Conservation (phyloP, 768 basidiomycete genomes). For the Podaxis sp. region DNA sequence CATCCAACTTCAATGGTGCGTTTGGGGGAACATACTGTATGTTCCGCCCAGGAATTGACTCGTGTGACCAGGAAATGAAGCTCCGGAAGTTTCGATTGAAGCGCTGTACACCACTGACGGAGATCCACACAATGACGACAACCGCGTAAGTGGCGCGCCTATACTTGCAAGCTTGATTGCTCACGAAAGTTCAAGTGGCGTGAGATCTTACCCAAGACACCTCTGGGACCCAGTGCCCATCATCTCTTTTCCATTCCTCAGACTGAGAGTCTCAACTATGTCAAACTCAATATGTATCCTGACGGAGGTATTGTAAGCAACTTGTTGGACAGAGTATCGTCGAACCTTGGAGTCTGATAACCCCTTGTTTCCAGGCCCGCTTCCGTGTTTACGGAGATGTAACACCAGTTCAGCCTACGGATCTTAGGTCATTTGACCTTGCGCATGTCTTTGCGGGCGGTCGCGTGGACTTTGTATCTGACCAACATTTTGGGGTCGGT, state of each 20-base stretch:
- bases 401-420: constrained; percentile 56
- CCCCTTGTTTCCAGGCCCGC: constrained; percentile 59
- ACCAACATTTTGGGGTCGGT: constrained; percentile 95
- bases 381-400: constrained; percentile 91
- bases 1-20: constrained; percentile 88
- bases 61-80: constrained; percentile 68
- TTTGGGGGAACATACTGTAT: not conserved
- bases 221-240: constrained; percentile 80
- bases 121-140: constrained; percentile 46
- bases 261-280: constrained; percentile 60
- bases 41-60: constrained; percentile 11
- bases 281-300: constrained; percentile 94
- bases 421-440: constrained; percentile 66
- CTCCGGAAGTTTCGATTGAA: constrained; percentile 78
- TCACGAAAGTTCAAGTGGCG: constrained; percentile 60
- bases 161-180: not conserved
- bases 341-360: constrained; percentile 11
- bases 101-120: constrained; percentile 47
- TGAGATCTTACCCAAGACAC: constrained; percentile 72
- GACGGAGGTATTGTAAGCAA: constrained; percentile 91
- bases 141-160: constrained; percentile 43
- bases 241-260: constrained; percentile 81
- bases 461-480: constrained; percentile 78
- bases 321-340: constrained; percentile 6
- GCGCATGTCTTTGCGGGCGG: constrained; percentile 92